Evolutionary conservation across 2,329 filamentous ascomycete genomes (phyloP).

Genomic region (Corniculantispora saksenae): DNA sequence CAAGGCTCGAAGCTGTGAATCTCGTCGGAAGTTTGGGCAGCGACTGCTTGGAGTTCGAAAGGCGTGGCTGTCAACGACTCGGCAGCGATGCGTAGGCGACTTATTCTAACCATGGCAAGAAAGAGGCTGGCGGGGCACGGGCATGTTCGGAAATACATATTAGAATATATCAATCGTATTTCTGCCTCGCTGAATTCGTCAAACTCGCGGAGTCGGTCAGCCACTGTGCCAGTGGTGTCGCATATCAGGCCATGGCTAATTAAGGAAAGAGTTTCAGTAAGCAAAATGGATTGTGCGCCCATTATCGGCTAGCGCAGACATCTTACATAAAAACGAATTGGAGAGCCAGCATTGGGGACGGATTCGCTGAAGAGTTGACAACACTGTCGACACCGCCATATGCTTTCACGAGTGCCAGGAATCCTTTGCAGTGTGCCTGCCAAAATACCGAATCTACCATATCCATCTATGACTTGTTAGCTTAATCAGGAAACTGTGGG

Average conservation of each 20-base stretch:
- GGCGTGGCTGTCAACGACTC: not conserved
- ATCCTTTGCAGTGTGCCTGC: not conserved
- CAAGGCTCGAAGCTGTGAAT: not conserved
- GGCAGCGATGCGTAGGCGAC: not conserved
- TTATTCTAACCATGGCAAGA: not conserved
- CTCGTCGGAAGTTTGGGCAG: not conserved
- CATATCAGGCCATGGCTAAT: not conserved
- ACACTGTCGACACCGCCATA: constrained; percentile 7
- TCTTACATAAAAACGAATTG: constrained; percentile 10
- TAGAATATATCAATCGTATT: not conserved
- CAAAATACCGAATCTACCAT: constrained; percentile 2
- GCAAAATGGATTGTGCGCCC: constrained; percentile 33
- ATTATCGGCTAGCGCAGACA: constrained; percentile 22
- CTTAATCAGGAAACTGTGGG: not conserved
- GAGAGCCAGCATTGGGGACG: not conserved
- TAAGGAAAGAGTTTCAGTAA: not conserved
- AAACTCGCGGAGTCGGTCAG: not conserved
- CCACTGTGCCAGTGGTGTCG: not conserved
- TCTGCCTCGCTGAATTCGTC: not conserved
- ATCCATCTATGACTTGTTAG: not conserved
- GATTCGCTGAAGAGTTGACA: not conserved
- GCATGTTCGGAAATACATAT: constrained; percentile 4
- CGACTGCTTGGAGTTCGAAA: not conserved
- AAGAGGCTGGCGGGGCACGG: not conserved
- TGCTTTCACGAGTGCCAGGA: not conserved